These are phyloP conservation scores for Pseudoneurospora amorphoporcata DNA, from an alignment of 495 filamentous ascomycete species.

Conservation along the genomic window DNA sequence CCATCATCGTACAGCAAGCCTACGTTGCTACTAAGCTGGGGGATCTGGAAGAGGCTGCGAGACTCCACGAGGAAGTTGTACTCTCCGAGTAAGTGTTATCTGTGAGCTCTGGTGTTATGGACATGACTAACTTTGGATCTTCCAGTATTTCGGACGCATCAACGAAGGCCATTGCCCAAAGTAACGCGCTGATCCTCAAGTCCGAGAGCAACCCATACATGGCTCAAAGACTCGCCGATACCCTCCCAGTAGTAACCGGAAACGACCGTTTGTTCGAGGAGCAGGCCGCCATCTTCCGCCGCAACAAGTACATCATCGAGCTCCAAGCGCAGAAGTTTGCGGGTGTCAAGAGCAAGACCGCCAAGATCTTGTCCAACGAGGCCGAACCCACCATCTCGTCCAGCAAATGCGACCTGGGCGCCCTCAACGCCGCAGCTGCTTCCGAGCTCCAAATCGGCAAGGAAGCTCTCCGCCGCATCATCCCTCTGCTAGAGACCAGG, in stretches of 20 bases:
- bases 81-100: conserved; percentile 26
- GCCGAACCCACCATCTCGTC: conserved; percentile 44
- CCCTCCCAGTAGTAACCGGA: conserved; percentile 43
- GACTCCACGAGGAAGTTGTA: conserved; percentile 50
- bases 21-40: conserved; percentile 67
- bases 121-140: conserved; percentile 14
- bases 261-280: conserved; percentile 69
- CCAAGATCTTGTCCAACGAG: conserved; percentile 41
- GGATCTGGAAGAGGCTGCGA: conserved; percentile 61
- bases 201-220: conserved; percentile 64
- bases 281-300: conserved; percentile 56
- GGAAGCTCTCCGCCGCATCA: conserved; percentile 59
- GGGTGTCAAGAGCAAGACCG: conserved; percentile 59
- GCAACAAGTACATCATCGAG: conserved; percentile 61
- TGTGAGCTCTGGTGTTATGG: neutral
- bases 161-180: conserved; percentile 65
- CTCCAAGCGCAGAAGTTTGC: conserved; percentile 69
- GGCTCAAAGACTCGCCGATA: conserved; percentile 56
- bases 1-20: conserved; percentile 78
- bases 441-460: conserved; percentile 53
- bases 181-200: conserved; percentile 59
- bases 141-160: conserved; percentile 66
- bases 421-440: conserved; percentile 72
- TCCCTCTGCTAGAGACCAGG: conserved; percentile 62
- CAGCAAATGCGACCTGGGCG: conserved; percentile 53